Base-by-base conservation (phyloP, 352 stramenopile genomes). In the Phytophthora cryptogea region DNA sequence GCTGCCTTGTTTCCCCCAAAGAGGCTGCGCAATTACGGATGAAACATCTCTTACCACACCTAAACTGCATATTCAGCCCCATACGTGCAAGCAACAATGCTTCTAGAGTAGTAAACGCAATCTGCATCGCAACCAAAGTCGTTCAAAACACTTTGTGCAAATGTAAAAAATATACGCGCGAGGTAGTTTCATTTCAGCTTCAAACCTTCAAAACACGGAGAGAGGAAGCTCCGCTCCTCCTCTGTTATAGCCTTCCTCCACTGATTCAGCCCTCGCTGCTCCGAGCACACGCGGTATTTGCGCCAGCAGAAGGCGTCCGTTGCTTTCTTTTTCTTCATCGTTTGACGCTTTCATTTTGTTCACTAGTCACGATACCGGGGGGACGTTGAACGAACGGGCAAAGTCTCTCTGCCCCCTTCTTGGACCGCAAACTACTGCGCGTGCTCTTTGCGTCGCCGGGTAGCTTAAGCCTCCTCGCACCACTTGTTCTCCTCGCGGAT, bases 401-500 rank as follows among this genome's bases (percentile, higher is more conserved):
- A 37, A 56, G 42, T 31, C 39, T 43, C 37, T 14, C 11, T 35
- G 33, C 36, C 14, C 5, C 14, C 14, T 40, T 40, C 33, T 40
- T 16, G 33, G 33, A 11, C 33, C 33, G 33, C 33, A 14, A 17
- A 11, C 33, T 42, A 23, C 20, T 23, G 20, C 20, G 36, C 36
- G 13, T 42, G 36, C n/a, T 53, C 33, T 32, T 10, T 47, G 32
- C 53, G 27, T 59, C 3, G 35, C 5, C 8, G 4, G 43, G 28
- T 36, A 47, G 27, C 55, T 86, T 98, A 99, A 45, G 95, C 92
- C 68, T 99, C 97, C 83, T 99, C 97, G 68, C 96, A 99, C 98
- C 97, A 99, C 80, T 99, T 99, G 90, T 99, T 99, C 77, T 99
- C 97, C 76, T 99, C 97, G 30, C 97, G 91, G 39, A 99, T 98